These are phyloP conservation scores for Chalciporus piperatus DNA, from an alignment of 768 basidiomycete species.

Conservation along the genomic window DNA sequence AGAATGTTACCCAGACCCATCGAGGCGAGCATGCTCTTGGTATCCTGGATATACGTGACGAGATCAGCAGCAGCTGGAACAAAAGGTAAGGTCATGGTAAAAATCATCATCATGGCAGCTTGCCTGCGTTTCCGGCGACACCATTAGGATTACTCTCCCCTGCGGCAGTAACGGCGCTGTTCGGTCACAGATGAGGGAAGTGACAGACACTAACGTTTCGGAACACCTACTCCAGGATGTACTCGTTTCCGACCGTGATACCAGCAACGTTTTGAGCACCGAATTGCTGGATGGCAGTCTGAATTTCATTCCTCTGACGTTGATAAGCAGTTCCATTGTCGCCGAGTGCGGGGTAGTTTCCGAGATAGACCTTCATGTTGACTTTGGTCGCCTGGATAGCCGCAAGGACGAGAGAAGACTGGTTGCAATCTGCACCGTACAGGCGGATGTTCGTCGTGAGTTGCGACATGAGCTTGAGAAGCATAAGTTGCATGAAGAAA, in stretches of 20 bases:
- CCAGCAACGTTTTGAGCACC: constrained; percentile 76
- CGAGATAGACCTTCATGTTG: constrained; percentile 76
- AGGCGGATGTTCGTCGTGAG: constrained; percentile 77
- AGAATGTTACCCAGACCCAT: constrained; percentile 58
- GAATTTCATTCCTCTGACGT: constrained; percentile 68
- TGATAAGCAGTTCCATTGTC: constrained; percentile 69
- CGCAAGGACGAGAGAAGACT: constrained; percentile 76
- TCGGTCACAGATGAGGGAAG: constrained; percentile 1
- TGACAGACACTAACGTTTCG: not conserved
- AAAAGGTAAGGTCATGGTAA: not conserved
- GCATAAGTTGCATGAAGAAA: constrained; percentile 6
- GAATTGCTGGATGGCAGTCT: constrained; percentile 69
- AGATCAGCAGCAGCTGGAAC: constrained; percentile 56
- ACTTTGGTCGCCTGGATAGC: constrained; percentile 91
- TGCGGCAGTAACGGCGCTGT: constrained; percentile 56
- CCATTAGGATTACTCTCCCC: constrained; percentile 55
- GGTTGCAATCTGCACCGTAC: constrained; percentile 88
- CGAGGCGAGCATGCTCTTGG: constrained; percentile 49
- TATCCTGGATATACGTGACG: constrained; percentile 65
- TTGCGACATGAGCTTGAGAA: constrained; percentile 71
- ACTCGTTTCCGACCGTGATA: constrained; percentile 91
- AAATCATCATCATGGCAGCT: not conserved
- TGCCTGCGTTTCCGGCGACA: constrained; percentile 47
- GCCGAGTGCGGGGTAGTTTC: constrained; percentile 60
- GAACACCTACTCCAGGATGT: constrained; percentile 65